A percentile compares a stretch with the other conserved stretches of the same genome.
phyloP scores from a whole-genome alignment of 2,329 filamentous ascomycete species.

The Metarhizium sp. region DNA sequence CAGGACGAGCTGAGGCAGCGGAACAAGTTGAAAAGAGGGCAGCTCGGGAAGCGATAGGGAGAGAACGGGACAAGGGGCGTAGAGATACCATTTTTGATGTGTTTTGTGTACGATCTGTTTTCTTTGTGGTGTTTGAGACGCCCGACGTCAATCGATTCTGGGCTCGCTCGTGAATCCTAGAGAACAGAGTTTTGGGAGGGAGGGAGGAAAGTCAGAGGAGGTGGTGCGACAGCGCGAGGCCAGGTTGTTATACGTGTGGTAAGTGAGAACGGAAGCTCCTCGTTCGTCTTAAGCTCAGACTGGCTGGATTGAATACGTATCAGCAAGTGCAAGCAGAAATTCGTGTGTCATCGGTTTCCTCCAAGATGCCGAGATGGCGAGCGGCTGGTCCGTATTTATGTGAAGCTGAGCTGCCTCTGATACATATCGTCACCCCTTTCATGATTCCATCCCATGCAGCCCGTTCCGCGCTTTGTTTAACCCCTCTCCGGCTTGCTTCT shows the following conservation, averaged over 20 bases:
- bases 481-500: background rate
- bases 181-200: background rate
- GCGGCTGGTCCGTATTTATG: conserved; percentile 3
- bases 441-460: background rate
- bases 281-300: background rate
- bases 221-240: background rate
- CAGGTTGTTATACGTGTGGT: background rate
- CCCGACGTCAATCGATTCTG: background rate
- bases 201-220: background rate
- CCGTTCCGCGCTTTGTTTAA: background rate
- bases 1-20: conserved; percentile 10
- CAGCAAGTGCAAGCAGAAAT: background rate
- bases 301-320: background rate
- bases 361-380: background rate
- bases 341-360: conserved; percentile 2
- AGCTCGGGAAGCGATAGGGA: conserved; percentile 16
- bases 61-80: conserved; percentile 17
- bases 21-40: conserved; percentile 16
- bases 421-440: background rate
- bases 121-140: conserved; percentile 8
- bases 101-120: background rate
- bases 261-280: background rate
- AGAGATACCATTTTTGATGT: conserved; percentile 23
- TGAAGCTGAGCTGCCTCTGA: background rate
- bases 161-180: background rate